Evolutionary conservation across 208 protist species (phyloP).

Genomic region (Leishmania amazonensis): DNA sequence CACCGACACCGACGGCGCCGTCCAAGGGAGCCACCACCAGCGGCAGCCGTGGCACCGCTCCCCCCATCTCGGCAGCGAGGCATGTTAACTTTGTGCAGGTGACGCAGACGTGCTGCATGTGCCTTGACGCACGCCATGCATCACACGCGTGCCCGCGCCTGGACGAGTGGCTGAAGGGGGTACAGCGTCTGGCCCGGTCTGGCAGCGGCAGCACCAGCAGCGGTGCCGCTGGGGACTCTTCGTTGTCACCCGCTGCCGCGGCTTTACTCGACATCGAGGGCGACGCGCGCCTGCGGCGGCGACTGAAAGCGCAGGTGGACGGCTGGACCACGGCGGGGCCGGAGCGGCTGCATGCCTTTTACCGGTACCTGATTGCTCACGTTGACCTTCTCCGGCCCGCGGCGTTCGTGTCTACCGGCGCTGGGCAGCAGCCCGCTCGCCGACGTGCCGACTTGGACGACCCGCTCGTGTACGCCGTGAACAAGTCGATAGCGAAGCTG

Average conservation of each 20-base stretch:
- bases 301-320: conserved; percentile 75
- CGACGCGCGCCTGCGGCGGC: conserved; percentile 25
- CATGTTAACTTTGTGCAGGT: conserved; percentile 83
- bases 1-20: not conserved
- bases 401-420: not conserved
- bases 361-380: conserved; percentile 71
- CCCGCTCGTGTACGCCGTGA: conserved; percentile 77
- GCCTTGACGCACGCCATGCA: conserved; percentile 82
- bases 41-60: not conserved
- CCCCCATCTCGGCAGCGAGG: not conserved
- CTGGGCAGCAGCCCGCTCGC: not conserved
- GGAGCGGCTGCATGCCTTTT: conserved; percentile 80
- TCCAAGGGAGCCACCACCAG: not conserved
- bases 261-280: conserved; percentile 17
- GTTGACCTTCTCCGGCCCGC: conserved; percentile 39
- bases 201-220: not conserved
- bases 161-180: conserved; percentile 56
- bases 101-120: conserved; percentile 88
- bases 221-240: not conserved
- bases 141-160: conserved; percentile 76
- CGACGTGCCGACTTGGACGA: conserved; percentile 29
- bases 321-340: conserved; percentile 83
- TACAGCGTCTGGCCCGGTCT: conserved; percentile 28
- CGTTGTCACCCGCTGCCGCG: not conserved
- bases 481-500: conserved; percentile 66